Conservation (phyloP, 1,139 yeast genomes). For the Suhomyces maxii region DNA sequence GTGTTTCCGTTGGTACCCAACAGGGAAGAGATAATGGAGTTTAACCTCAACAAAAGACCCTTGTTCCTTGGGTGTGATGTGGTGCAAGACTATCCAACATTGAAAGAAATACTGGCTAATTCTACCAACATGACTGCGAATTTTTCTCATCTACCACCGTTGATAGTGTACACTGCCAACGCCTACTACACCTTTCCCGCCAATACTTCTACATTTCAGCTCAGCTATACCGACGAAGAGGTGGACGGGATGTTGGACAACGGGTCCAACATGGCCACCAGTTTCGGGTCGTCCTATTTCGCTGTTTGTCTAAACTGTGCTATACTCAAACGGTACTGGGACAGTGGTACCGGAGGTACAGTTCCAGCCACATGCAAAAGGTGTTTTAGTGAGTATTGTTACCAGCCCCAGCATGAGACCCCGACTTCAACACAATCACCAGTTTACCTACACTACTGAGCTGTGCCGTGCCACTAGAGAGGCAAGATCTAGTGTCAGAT, state of each 20-base stretch:
- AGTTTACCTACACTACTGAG: too few species aligned
- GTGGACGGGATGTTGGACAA: conserved; percentile 46
- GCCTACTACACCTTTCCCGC: conserved; percentile 40
- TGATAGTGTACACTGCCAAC: conserved; percentile 56
- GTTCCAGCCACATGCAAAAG: conserved; percentile 21
- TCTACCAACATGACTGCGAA: neutral
- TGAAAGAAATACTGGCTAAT: neutral
- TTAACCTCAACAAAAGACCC: conserved; percentile 38
- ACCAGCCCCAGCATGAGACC: conserved; percentile 1
- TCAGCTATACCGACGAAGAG: conserved; percentile 48
- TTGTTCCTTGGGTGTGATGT: conserved; percentile 59
- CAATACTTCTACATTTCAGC: conserved; percentile 61
- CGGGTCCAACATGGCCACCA: conserved; percentile 54
- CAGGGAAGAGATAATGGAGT: conserved; percentile 27
- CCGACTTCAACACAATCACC: too few species aligned
- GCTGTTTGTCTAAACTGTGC: conserved; percentile 61
- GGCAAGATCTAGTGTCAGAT: too few species aligned
- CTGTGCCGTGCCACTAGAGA: too few species aligned
- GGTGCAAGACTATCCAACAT: conserved; percentile 26
- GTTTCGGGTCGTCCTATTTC: conserved; percentile 41
- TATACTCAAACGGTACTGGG: conserved; percentile 54
- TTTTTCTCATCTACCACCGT: conserved; percentile 42
- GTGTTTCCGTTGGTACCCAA: conserved; percentile 43
- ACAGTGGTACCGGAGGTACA: conserved; percentile 23
- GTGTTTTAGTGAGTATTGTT: conserved; percentile 26